Base-by-base conservation (phyloP, 2,329 filamentous ascomycete genomes). In the Hypoxylon sp. region DNA sequence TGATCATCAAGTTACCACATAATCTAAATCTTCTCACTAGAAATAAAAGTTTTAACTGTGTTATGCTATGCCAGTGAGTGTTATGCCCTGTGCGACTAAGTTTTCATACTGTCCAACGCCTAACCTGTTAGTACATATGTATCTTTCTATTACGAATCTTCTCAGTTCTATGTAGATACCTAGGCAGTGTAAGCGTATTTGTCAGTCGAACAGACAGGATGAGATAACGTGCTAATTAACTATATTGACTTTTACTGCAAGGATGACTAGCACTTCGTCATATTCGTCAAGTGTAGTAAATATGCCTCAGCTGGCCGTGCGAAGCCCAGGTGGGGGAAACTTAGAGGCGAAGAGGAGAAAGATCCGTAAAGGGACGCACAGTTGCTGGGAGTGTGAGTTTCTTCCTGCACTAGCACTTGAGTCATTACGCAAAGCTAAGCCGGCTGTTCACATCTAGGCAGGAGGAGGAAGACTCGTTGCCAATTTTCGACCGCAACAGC, bases 351-450 rank as follows among this genome's bases (percentile, higher is more conserved):
- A 80, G 70, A 76, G 80, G 53, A 77, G 80, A 53, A 83, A 80
- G 69, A 70, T 84, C 22, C 81, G 82, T 16, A 85, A 85, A 64
- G 84, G 84, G n/a, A 86, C 84, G 1, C 80, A 80, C 65, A 85
- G 83, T 68, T 85, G 84, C 70, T 86, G 83, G 83, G 83, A 85
- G 73, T 86, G 84, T 81, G 77, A 79, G 78, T 72, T 5, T 20
- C 12, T 49, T 51, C 40, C 24, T n/a, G n/a, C n/a, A n/a, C n/a
- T 28, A 16, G 18, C 30, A 18, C 32, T 18, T 6, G 20, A 16
- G 11, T 9, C 20, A 14, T 12, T 24, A 20, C n/a, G 26, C 42
- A 8, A 48, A 20, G 30, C 52, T 61, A 45, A 66, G 30, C 20
- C 9, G 32, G 36, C 14, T 40, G 18, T 20, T 22, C 7, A 6